These are phyloP conservation scores for Phyllosticta ampelicida DNA, from an alignment of 2,329 filamentous ascomycete genomes.

Conservation along the genomic window DNA sequence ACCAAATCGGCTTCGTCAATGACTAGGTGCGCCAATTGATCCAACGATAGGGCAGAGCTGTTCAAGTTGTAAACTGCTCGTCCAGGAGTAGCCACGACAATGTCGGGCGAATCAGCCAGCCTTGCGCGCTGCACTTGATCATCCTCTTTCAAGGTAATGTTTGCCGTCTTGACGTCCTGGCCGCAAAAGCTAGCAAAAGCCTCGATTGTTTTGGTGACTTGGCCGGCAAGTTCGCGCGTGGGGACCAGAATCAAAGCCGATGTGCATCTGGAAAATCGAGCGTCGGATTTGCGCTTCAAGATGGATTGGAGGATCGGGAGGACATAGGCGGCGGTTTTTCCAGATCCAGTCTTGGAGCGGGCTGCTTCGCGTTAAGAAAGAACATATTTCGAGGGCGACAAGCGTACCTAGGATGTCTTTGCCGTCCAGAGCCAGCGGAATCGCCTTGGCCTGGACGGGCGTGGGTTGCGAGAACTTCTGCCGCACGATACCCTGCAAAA, in stretches of 20 bases:
- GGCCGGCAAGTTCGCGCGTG: slow-evolving; percentile 85
- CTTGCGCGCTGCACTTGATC: slow-evolving; percentile 81
- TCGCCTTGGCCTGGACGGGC: slow-evolving; percentile 75
- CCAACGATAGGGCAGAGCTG: slow-evolving; percentile 57
- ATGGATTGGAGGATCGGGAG: slow-evolving; percentile 80
- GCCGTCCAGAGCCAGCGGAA: slow-evolving; percentile 77
- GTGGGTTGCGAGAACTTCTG: slow-evolving; percentile 80
- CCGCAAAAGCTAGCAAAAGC: slow-evolving; percentile 72
- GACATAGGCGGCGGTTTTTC: slow-evolving; percentile 94
- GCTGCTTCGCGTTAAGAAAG: slow-evolving; percentile 38
- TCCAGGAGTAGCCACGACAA: slow-evolving; percentile 86
- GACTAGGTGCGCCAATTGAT: slow-evolving; percentile 64
- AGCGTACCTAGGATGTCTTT: slow-evolving; percentile 63
- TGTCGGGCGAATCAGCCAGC: slow-evolving; percentile 73
- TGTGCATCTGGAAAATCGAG: slow-evolving; percentile 44
- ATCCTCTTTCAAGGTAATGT: slow-evolving; percentile 82
- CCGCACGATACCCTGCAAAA: slow-evolving; percentile 75
- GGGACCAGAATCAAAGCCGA: slow-evolving; percentile 85
- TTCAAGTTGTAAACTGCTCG: slow-evolving; percentile 70
- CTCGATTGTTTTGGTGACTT: slow-evolving; percentile 71
- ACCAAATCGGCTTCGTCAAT: slow-evolving; percentile 93
- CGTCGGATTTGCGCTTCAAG: slow-evolving; percentile 63
- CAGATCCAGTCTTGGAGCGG: slow-evolving; percentile 87
- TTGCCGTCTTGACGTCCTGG: slow-evolving; percentile 71
- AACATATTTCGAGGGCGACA: too few relatives aligned